These are phyloP conservation scores for Apiospora aurea DNA, from an alignment of 2,329 filamentous ascomycete species.

Conservation along the genomic window DNA sequence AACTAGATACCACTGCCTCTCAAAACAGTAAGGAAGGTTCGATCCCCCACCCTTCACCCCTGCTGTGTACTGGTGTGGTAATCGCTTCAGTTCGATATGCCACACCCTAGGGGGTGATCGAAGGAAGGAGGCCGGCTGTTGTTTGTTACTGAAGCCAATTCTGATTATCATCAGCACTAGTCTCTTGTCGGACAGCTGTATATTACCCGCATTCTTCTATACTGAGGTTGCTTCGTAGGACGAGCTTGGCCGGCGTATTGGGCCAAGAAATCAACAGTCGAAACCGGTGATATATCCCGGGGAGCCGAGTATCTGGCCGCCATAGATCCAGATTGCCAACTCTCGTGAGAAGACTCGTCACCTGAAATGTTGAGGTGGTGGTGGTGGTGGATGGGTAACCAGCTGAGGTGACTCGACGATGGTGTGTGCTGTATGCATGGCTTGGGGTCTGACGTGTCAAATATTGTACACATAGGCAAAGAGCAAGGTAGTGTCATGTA, in stretches of 20 bases:
- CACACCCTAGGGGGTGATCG: constrained; percentile 1
- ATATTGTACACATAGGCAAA: constrained; percentile 5
- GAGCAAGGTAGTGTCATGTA: not conserved
- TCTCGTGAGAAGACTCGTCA: not conserved
- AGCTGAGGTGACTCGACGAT: not conserved
- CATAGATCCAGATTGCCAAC: not conserved
- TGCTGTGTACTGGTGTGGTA: not conserved
- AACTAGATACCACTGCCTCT: not conserved
- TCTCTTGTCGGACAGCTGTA: not conserved
- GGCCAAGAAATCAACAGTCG: not conserved
- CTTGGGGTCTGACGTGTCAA: constrained; percentile 20
- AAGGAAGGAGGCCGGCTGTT: not conserved
- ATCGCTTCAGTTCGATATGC: not conserved
- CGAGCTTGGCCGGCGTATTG: not conserved
- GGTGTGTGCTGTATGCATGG: not conserved
- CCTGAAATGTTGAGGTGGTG: not conserved
- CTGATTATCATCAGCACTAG: constrained; percentile 10
- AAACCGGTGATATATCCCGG: not conserved
- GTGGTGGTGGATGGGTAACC: not conserved
- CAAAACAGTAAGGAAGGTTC: not conserved
- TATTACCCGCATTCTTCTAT: not conserved
- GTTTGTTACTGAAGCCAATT: not conserved
- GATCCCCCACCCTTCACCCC: not conserved
- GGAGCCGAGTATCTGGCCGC: constrained; percentile 4
- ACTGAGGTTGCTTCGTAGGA: not conserved